phyloP scores from a whole-genome alignment of 2,329 filamentous ascomycete genomes.

The Talaromyces rugulosus region DNA sequence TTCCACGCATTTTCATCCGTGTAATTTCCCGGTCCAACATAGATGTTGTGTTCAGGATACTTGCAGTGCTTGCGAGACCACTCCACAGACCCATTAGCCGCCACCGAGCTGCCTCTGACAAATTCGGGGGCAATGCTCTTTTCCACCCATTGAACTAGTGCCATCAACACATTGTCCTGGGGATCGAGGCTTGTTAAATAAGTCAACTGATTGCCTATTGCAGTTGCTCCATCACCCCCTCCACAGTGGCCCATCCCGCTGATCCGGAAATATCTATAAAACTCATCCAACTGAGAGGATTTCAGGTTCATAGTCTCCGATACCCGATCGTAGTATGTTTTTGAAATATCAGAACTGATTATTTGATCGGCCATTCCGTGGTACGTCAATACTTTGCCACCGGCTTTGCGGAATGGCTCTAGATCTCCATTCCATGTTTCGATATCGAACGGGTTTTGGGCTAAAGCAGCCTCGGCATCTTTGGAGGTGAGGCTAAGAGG shows the following conservation, averaged over 20 bases:
- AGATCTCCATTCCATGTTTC: constrained; percentile 39
- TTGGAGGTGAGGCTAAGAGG: not conserved
- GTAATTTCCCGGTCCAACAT: constrained; percentile 27
- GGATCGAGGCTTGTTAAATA: constrained; percentile 25
- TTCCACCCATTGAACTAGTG: constrained; percentile 45
- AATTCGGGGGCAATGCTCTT: constrained; percentile 16
- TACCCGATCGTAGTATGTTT: constrained; percentile 50
- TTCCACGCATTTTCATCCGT: constrained; percentile 32
- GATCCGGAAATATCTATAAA: constrained; percentile 49
- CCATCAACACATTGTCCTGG: constrained; percentile 46
- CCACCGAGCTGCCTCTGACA: constrained; percentile 33
- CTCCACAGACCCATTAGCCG: constrained; percentile 16
- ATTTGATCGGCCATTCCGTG: constrained; percentile 44
- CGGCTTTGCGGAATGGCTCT: constrained; percentile 28
- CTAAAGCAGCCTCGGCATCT: not conserved
- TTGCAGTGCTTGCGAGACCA: constrained; percentile 47
- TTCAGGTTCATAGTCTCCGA: constrained; percentile 31
- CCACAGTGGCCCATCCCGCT: constrained; percentile 53
- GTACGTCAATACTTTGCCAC: constrained; percentile 43
- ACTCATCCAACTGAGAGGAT: constrained; percentile 32
- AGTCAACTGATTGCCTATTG: not conserved
- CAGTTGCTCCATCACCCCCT: constrained; percentile 39
- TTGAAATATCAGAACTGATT: constrained; percentile 49
- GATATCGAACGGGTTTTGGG: constrained; percentile 21
- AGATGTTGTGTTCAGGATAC: constrained; percentile 31